phyloP scores from a whole-genome alignment of 208 protist species.

The Acanthamoeba lenticulata region DNA sequence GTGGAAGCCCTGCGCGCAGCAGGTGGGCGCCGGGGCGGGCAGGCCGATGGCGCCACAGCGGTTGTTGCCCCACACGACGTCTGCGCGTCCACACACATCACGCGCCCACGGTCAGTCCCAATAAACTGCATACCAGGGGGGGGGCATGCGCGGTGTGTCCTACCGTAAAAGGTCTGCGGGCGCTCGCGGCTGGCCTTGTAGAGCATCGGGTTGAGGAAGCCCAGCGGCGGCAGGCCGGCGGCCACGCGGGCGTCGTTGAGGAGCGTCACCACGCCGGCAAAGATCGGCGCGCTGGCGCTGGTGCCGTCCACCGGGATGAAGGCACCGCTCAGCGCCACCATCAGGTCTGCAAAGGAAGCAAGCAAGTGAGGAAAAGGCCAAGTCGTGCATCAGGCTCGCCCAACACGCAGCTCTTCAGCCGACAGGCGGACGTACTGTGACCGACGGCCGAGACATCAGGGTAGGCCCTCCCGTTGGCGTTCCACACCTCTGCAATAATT shows the following conservation, averaged over 20 bases:
- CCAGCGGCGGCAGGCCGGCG: conserved; percentile 25
- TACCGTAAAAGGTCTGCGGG: conserved; percentile 42
- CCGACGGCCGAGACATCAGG: conserved; percentile 73
- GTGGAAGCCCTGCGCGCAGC: conserved; percentile 30
- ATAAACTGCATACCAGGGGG: no score
- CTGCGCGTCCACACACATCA: not conserved
- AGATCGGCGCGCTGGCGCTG: conserved; percentile 66
- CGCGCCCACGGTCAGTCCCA: not conserved
- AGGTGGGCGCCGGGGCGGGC: not conserved
- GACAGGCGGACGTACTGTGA: not conserved
- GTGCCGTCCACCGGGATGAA: conserved; percentile 72
- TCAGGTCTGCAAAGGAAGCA: not conserved
- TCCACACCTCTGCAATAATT: conserved; percentile 24
- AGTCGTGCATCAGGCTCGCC: no score
- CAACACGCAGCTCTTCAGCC: no score
- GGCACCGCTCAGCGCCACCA: conserved; percentile 38
- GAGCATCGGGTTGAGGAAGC: conserved; percentile 36
- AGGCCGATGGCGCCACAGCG: not conserved
- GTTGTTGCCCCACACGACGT: conserved; percentile 32
- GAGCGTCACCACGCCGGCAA: conserved; percentile 74
- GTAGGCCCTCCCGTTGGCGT: conserved; percentile 70
- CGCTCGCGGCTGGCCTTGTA: conserved; percentile 36
- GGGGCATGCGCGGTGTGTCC: no score
- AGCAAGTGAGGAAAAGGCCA: not conserved
- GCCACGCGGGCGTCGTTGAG: conserved; percentile 49